Conservation (phyloP, 768 basidiomycete genomes). For the Suillus occidentalis region DNA sequence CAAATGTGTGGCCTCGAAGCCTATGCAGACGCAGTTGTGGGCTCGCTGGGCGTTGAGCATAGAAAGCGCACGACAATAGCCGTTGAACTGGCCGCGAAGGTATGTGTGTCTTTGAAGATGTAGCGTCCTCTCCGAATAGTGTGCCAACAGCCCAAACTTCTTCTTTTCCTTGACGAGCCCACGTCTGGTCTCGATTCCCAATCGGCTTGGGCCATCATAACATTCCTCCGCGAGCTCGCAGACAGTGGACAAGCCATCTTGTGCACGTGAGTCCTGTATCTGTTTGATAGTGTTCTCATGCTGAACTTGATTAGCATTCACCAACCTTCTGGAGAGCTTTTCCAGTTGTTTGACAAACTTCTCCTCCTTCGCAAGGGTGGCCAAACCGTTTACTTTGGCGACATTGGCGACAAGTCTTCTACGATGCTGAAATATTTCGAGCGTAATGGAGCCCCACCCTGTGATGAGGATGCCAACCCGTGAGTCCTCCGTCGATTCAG, state of each 20-base stretch:
- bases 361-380: conserved; percentile 80
- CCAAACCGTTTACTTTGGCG: conserved; percentile 64
- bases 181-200: conserved; percentile 88
- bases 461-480: conserved; percentile 70
- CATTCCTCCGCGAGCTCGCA: conserved; percentile 74
- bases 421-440: conserved; percentile 79
- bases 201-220: conserved; percentile 80
- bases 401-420: conserved; percentile 60
- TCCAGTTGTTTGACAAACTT: conserved; percentile 78
- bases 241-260: conserved; percentile 84
- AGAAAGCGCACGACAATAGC: conserved; percentile 85
- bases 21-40: conserved; percentile 68
- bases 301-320: conserved; percentile 38
- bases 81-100: conserved; percentile 83
- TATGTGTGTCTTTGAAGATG: conserved; percentile 4
- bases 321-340: conserved; percentile 79
- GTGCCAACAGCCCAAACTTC: conserved; percentile 57
- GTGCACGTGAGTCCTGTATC: conserved; percentile 64
- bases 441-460: conserved; percentile 60
- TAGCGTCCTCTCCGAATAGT: neutral
- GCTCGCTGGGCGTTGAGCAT: conserved; percentile 67
- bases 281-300: neutral
- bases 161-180: conserved; percentile 88
- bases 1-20: conserved; percentile 65
- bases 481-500: conserved; percentile 41